phyloP scores from a whole-genome alignment of 129 eudicot genomes.

The Silybum marianum region DNA sequence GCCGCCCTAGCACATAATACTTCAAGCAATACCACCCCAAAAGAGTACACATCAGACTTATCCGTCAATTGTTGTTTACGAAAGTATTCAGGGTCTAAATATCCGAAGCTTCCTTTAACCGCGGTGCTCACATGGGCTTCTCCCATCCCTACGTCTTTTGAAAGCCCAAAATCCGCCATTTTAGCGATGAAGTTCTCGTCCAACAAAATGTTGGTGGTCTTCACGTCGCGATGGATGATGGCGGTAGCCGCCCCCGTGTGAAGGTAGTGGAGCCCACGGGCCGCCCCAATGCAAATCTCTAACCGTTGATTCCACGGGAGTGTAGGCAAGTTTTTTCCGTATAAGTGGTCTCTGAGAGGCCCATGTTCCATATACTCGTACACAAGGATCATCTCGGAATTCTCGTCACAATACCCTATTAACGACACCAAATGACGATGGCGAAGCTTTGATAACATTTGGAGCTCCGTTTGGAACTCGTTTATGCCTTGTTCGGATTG shows the following conservation, averaged over 20 bases:
- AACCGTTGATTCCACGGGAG: conserved; percentile 86
- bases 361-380: conserved; percentile 94
- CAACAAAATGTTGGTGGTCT: conserved; percentile 81
- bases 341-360: conserved; percentile 82
- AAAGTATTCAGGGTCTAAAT: conserved; percentile 87
- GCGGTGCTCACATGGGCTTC: conserved; percentile 88
- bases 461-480: conserved; percentile 92
- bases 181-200: conserved; percentile 81
- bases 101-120: conserved; percentile 96
- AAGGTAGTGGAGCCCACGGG: conserved; percentile 94
- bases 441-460: conserved; percentile 89
- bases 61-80: conserved; percentile 87
- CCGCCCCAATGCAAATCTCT: conserved; percentile 87
- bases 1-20: conserved; percentile 83
- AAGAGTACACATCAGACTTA: conserved; percentile 90
- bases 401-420: conserved; percentile 93
- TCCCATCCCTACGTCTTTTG: conserved; percentile 71
- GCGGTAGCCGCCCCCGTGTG: conserved; percentile 86
- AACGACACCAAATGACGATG: conserved; percentile 91
- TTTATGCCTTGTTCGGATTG: conserved; percentile 91
- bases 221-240: conserved; percentile 93
- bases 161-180: conserved; percentile 95
- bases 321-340: conserved; percentile 60
- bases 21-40: conserved; percentile 82
- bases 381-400: conserved; percentile 83